Percentiles rank a stretch among this genome's conserved stretches.
phyloP scores from a whole-genome alignment of 768 basidiomycete genomes.

The Hypholoma fasciculare region DNA sequence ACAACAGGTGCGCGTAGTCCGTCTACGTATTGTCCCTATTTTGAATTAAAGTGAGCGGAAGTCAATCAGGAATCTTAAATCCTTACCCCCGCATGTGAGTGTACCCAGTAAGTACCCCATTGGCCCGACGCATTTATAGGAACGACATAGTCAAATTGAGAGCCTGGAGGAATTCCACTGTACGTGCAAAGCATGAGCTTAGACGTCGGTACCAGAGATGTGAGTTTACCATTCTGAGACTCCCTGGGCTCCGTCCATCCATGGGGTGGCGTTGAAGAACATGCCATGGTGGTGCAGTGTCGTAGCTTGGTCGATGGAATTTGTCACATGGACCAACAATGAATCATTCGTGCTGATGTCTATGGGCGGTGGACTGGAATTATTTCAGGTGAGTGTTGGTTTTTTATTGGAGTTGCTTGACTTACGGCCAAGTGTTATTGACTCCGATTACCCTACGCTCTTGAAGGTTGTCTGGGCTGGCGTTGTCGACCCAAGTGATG shows the following conservation, averaged over 20 bases:
- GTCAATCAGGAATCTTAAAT: not conserved
- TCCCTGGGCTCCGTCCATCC: slow-evolving; percentile 86
- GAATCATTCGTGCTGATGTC: slow-evolving; percentile 71
- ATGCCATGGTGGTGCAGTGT: slow-evolving; percentile 93
- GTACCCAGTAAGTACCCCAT: slow-evolving; percentile 85
- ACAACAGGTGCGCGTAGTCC: slow-evolving; percentile 88
- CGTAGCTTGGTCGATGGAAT: slow-evolving; percentile 65
- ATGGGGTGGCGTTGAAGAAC: slow-evolving; percentile 86
- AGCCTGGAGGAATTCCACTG: slow-evolving; percentile 78
- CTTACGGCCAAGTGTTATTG: slow-evolving; percentile 94
- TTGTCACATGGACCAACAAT: slow-evolving; percentile 74
- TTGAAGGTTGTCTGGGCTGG: slow-evolving; percentile 82
- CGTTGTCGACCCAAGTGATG: slow-evolving; percentile 77
- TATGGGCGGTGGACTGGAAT: slow-evolving; percentile 75
- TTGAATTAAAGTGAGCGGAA: no score
- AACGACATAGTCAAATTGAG: slow-evolving; percentile 72
- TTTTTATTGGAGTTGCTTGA: slow-evolving; percentile 11
- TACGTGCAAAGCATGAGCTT: not conserved
- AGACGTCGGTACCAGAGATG: no score
- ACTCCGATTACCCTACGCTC: slow-evolving; percentile 82
- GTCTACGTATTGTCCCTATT: slow-evolving; percentile 86
- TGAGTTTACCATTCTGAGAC: slow-evolving; percentile 76
- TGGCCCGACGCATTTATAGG: slow-evolving; percentile 69
- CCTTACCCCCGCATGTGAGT: slow-evolving; percentile 60
- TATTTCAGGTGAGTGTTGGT: not conserved